phyloP scores from a whole-genome alignment of 2,329 filamentous ascomycete species.

The Xylariomycetidae sp. region DNA sequence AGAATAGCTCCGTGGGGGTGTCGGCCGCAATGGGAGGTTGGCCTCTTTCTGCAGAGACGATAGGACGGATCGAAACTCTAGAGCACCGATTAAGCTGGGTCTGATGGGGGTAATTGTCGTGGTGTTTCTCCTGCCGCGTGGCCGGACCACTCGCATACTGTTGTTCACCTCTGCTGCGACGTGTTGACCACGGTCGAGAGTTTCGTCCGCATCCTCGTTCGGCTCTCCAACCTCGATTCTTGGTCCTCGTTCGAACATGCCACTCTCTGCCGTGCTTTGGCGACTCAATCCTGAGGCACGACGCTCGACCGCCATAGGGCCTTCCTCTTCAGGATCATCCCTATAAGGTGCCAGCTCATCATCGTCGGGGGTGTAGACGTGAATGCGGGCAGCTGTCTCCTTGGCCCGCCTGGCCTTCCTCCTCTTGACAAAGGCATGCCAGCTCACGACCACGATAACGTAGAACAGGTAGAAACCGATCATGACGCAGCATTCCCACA shows the following conservation, averaged over 20 bases:
- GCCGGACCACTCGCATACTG: slow-evolving; percentile 84
- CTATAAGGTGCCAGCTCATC: slow-evolving; percentile 63
- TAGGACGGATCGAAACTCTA: slow-evolving; percentile 89
- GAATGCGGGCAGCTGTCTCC: slow-evolving; percentile 68
- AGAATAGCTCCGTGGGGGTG: slow-evolving; percentile 66
- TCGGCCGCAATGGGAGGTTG: slow-evolving; percentile 66
- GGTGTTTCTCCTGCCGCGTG: slow-evolving; percentile 59
- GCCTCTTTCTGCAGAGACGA: slow-evolving; percentile 80
- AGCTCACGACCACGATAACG: slow-evolving; percentile 78
- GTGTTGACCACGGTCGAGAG: slow-evolving; percentile 52
- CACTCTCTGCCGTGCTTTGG: slow-evolving; percentile 17
- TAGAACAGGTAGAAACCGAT: slow-evolving; percentile 89
- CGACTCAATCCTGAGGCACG: slow-evolving; percentile 10
- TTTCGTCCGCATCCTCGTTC: slow-evolving; percentile 41
- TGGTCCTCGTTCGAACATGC: slow-evolving; percentile 37
- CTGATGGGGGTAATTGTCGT: slow-evolving; percentile 80
- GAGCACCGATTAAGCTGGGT: slow-evolving; percentile 84
- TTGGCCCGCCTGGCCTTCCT: slow-evolving; percentile 56
- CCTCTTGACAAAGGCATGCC: slow-evolving; percentile 81
- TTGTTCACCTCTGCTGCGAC: slow-evolving; percentile 79
- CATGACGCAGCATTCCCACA: slow-evolving; percentile 91
- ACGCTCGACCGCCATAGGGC: slow-evolving; percentile 28
- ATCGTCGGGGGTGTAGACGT: slow-evolving; percentile 58
- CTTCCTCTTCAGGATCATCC: slow-evolving; percentile 55
- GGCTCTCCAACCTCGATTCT: slow-evolving; percentile 43